Evolutionary conservation across 306 rosid species (phyloP).

Genomic region (Cucurbita moschata): DNA sequence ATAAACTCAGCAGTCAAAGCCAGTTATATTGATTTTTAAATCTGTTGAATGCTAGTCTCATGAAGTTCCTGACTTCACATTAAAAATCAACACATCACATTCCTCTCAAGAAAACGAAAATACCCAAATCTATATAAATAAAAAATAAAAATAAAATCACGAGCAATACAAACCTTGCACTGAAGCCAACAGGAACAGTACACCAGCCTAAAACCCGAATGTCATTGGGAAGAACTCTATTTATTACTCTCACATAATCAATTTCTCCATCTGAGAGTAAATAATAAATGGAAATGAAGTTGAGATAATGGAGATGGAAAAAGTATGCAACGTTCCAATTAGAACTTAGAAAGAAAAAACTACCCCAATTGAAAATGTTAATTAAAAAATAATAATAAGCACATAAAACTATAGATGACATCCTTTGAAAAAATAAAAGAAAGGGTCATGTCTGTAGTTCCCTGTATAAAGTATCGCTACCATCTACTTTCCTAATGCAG

Average conservation of each 20-base stretch:
- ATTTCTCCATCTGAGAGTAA: conserved; percentile 52
- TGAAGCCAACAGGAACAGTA: conserved; percentile 63
- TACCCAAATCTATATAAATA: conserved; percentile 1
- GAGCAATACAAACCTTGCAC: conserved; percentile 67
- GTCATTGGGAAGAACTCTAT: conserved; percentile 72
- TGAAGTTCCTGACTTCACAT: background rate
- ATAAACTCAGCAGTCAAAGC: background rate
- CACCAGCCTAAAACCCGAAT: conserved; percentile 84
- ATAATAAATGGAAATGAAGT: conserved; percentile 2
- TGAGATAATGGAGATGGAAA: background rate
- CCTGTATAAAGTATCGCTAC: background rate
- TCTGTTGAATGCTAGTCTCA: background rate
- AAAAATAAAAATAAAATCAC: conserved; percentile 3
- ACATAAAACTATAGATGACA: background rate
- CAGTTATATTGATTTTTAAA: background rate
- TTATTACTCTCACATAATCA: conserved; percentile 82
- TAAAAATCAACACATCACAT: background rate
- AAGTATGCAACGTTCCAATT: background rate
- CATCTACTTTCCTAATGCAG: background rate
- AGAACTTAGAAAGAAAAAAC: background rate
- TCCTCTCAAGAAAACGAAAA: background rate
- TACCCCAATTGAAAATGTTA: background rate
- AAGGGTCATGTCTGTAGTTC: background rate
- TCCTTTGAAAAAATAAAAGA: background rate
- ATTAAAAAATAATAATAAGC: no score